phyloP scores from a whole-genome alignment of 331 rosid genomes.

The Rosa hybrid region DNA sequence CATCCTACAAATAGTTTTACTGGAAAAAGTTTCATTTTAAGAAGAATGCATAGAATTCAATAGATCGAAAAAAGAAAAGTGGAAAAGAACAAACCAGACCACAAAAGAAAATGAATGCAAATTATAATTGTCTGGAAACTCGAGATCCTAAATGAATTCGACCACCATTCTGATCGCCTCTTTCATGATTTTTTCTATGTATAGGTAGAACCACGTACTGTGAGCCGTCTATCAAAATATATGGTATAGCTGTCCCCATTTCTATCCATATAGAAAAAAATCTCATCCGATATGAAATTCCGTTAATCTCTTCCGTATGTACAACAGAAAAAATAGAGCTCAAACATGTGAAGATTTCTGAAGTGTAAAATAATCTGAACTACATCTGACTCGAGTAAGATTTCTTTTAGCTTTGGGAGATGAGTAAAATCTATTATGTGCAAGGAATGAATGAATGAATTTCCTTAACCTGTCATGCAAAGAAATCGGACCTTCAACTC shows the following conservation, averaged over 20 bases:
- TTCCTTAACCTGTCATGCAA: neutral
- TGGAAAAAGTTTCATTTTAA: neutral
- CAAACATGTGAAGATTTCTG: neutral
- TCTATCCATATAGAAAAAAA: too few relatives aligned
- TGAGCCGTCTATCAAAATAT: too few relatives aligned
- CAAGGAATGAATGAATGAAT: neutral
- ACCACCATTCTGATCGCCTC: too few relatives aligned
- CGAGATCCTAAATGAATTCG: too few relatives aligned
- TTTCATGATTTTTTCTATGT: too few relatives aligned
- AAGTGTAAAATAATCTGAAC: neutral
- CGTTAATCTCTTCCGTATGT: neutral
- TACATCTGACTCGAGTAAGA: neutral
- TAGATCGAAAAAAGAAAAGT: neutral
- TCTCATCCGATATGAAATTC: too few relatives aligned
- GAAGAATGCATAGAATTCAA: neutral
- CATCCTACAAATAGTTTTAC: neutral
- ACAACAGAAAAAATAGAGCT: neutral
- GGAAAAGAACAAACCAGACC: neutral
- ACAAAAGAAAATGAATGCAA: neutral
- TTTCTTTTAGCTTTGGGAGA: neutral
- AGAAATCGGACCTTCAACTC: constrained; percentile 1
- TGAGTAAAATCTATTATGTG: neutral
- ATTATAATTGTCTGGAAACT: neutral
- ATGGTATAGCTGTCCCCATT: too few relatives aligned
- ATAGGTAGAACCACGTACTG: too few relatives aligned